Base-by-base conservation (phyloP, 2,329 filamentous ascomycete species). In the Fusarium xyrophilum region DNA sequence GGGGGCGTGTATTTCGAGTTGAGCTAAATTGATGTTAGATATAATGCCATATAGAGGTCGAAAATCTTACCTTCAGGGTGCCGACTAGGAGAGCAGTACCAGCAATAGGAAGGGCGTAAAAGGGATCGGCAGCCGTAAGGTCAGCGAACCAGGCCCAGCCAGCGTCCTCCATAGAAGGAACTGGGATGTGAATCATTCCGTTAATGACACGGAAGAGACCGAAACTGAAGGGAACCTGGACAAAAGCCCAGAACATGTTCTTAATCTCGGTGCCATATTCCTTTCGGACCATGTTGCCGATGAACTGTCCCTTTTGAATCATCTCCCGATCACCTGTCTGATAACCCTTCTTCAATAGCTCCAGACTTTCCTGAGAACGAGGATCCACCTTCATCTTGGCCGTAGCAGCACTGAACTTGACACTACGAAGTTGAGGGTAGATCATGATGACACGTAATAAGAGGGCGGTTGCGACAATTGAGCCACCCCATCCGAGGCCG, bases 401-500 rank as follows among this genome's bases (percentile, higher is more conserved):
- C 78, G 92, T 82, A 65, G 85, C 86, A 25, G 91, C 88, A 54
- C 70, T 76, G 68, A 79, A 78, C 28, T 72, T 71, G 32, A 79
- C 71, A 54, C 75, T 74, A 35, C 74, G 73, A 51, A 80, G 59
- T 64, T 79, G 88, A 17, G 92, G 86, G 63, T 90, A 88, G 73
- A 95, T 83, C 69, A 96, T 83, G 48, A 82, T 75, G 12, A 84
- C 61, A 65, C 95, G 92, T 63, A 94, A 80, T 10, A 88, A 61
- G 3, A 93, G 35, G 35, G 91, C 89, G 0, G 90, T 86, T 7
- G 84, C 78, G 44, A 90, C 79, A 72, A 97, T 91, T 63, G 91
- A 88, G 3, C 82, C 89, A 84, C 92, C 93, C 96, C 96, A 98
- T 15, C 93, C 92, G 57, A 93, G 79, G 36, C 91, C 93, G 3